These are phyloP conservation scores for Ophiocordyceps sinensis DNA, from an alignment of 2,329 filamentous ascomycete genomes.

Conservation along the genomic window DNA sequence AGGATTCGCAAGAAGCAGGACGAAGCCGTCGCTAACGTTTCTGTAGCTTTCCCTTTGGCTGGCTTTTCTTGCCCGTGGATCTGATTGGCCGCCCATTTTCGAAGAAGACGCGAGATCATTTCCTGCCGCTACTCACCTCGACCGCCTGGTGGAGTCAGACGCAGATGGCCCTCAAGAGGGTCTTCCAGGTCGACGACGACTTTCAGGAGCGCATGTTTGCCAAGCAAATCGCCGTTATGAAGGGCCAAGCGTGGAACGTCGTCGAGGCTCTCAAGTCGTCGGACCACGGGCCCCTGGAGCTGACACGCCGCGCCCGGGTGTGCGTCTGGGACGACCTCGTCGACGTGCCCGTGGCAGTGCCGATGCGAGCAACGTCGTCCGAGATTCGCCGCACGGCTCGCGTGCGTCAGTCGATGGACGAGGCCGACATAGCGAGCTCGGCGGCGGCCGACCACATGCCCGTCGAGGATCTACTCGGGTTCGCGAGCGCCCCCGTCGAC, in stretches of 20 bases:
- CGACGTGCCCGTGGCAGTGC: conserved; percentile 87
- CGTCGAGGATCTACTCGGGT: conserved; percentile 55
- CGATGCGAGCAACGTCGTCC: conserved; percentile 70
- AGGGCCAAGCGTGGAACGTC: conserved; percentile 98
- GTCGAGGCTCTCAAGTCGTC: conserved; percentile 89
- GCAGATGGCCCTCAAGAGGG: conserved; percentile 66
- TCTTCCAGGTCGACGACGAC: conserved; percentile 86
- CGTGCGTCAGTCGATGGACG: conserved; percentile 43
- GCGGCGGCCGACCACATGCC: conserved; percentile 16
- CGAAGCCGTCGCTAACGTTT: neutral
- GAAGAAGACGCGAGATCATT: conserved; percentile 83
- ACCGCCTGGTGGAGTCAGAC: conserved; percentile 97
- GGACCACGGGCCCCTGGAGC: conserved; percentile 85
- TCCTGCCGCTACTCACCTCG: conserved; percentile 87
- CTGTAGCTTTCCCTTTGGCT: conserved; percentile 78
- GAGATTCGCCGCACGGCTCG: conserved; percentile 59
- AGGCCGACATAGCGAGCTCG: conserved; percentile 67
- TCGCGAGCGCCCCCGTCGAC: conserved; percentile 46
- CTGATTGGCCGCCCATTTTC: conserved; percentile 94
- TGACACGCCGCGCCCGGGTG: conserved; percentile 79
- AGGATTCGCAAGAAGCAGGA: neutral
- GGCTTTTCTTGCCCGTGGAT: conserved; percentile 93
- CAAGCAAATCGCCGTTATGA: conserved; percentile 97
- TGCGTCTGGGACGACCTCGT: conserved; percentile 98
- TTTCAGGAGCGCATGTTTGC: conserved; percentile 99